phyloP scores from a whole-genome alignment of 805 yeast genomes.

The Starmerella scarabaei region DNA sequence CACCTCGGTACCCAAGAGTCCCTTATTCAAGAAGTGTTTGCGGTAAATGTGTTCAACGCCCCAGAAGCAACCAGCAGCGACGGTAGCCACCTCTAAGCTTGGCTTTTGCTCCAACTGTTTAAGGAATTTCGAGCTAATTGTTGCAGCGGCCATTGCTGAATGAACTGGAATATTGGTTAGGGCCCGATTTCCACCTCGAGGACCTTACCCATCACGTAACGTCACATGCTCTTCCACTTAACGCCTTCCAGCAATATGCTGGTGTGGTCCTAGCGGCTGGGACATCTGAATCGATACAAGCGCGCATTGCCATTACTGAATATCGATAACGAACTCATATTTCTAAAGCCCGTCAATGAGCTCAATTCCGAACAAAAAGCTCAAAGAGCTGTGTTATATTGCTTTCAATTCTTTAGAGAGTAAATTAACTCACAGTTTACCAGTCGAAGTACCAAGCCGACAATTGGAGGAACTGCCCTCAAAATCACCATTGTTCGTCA shows the following conservation, averaged over 20 bases:
- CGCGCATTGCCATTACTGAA: no score
- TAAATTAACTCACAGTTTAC: neutral
- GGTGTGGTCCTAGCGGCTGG: no score
- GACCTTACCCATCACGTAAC: no score
- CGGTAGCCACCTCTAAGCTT: conserved; percentile 28
- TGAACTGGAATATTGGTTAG: neutral
- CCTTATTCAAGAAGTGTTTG: conserved; percentile 50
- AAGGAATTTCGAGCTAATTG: conserved; percentile 8
- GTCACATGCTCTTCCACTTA: no score
- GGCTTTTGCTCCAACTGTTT: conserved; percentile 6
- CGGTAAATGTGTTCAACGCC: conserved; percentile 66
- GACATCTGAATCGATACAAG: no score
- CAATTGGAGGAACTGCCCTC: conserved; percentile 10
- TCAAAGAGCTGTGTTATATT: conserved; percentile 1
- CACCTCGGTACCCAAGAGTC: conserved; percentile 63
- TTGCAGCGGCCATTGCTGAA: no score
- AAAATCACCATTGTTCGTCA: conserved; percentile 61
- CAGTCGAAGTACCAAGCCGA: neutral
- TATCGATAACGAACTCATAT: no score
- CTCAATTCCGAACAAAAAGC: neutral
- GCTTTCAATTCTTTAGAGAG: conserved; percentile 17
- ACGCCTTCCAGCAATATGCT: no score
- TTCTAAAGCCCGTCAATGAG: neutral
- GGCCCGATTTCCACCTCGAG: neutral
- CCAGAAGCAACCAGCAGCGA: conserved; percentile 46